Base-by-base conservation (phyloP, 495 filamentous ascomycete species). In the Penicillium tannophilum region DNA sequence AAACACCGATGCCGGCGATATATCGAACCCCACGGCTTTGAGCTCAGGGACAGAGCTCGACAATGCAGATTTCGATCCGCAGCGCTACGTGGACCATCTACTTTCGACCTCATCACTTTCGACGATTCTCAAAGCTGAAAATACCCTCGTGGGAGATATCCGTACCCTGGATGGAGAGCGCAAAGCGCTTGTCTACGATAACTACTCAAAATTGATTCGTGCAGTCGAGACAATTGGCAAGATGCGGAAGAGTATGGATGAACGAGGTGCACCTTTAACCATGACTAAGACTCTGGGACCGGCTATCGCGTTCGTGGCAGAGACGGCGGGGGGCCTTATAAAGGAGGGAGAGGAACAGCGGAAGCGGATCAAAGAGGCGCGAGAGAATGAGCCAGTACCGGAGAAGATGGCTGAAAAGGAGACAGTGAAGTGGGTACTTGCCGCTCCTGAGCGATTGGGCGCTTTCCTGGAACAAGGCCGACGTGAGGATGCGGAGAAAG, bases 131-230 rank as follows among this genome's bases (percentile, higher is more conserved):
- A 83, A 82, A 35, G 82, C 79, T 14, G 82, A 86, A 60, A 84
- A 85, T 16, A 79, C 76, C 17, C 65, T 80, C 12, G 75, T 80
- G 10, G 73, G 78, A 63, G 94, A 98, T 70, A 94, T 96, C 36
- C 81, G 92, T 23, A 90, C 89, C 2, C 80, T 98, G 17, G 94
- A 98, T 67, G 93, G 93, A 20, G 94, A 98, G 78, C 86, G 91
- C 66, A 98, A 98, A 73, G 92, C 94, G 23, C 78, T 98, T 42
- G 94, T 98, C 5, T 98, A 98, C 71, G 94, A 98, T 72, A 98
- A 98, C 71, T 98, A 97, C 72, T 90, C 86, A 60, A 98, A 97
- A 77, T 76, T 98, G 65, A 97, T 98, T 60, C 84, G 86, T 17
- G 94, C 94, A 16, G 97, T 95, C 14, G 92, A 96, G 71, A 98